Percentiles rank a stretch among this genome's conserved stretches.
phyloP scores from a whole-genome alignment of 2,329 filamentous ascomycete species.

The Sporothrix brasiliensis region DNA sequence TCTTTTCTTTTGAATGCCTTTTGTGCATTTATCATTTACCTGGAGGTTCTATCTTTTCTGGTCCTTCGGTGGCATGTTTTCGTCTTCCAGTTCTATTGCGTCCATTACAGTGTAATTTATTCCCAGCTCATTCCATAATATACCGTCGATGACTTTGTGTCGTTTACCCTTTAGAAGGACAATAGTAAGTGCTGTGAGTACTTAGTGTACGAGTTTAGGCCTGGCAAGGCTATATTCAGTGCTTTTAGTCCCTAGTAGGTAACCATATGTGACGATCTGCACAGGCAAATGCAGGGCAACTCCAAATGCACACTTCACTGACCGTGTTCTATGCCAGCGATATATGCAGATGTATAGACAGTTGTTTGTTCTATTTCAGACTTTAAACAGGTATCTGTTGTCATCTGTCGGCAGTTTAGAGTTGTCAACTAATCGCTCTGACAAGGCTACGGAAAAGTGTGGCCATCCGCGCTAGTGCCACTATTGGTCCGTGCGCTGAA shows the following conservation, averaged over 20 bases:
- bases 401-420: too few species aligned
- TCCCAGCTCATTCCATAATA: not conserved
- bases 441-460: not conserved
- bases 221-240: not conserved
- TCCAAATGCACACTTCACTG: too few species aligned
- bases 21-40: not conserved
- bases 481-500: slow-evolving; percentile 14
- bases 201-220: not conserved
- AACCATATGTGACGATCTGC: too few species aligned
- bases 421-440: too few species aligned
- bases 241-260: not conserved
- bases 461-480: not conserved
- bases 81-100: not conserved
- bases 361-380: too few species aligned
- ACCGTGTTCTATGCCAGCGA: too few species aligned
- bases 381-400: not conserved
- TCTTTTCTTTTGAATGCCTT: not conserved
- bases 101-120: not conserved
- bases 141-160: not conserved
- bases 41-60: not conserved
- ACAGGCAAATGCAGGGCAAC: too few species aligned
- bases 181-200: not conserved
- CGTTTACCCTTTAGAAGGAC: not conserved
- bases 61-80: not conserved
- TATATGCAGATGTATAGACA: too few species aligned